phyloP scores from a whole-genome alignment of 306 rosid species.

The Abrus precatorius region DNA sequence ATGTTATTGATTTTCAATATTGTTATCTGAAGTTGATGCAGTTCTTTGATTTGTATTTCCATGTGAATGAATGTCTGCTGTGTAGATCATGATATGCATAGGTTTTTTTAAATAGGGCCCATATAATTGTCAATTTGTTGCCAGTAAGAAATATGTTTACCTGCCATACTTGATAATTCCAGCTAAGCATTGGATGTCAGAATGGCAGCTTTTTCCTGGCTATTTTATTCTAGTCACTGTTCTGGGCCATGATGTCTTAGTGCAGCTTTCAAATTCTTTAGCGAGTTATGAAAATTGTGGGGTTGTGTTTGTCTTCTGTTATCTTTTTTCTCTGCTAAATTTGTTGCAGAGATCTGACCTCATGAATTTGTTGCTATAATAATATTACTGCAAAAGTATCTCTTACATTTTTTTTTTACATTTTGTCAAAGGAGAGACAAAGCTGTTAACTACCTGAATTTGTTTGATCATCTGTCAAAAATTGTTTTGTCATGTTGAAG shows the following conservation, averaged over 20 bases:
- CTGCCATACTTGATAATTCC: background rate
- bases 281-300: slow-evolving; percentile 25
- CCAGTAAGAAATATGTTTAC: background rate
- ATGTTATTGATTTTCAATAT: background rate
- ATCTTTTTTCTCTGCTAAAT: background rate
- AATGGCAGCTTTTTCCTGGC: slow-evolving; percentile 12
- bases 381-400: slow-evolving; percentile 3
- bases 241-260: slow-evolving; percentile 32
- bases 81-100: slow-evolving; percentile 12
- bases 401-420: background rate
- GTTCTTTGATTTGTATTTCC: background rate
- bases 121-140: background rate
- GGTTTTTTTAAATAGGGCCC: background rate
- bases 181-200: slow-evolving; percentile 22
- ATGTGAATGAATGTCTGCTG: slow-evolving; percentile 3
- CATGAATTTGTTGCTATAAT: slow-evolving; percentile 10
- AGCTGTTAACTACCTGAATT: slow-evolving; percentile 8
- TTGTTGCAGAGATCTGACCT: background rate
- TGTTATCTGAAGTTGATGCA: slow-evolving; percentile 13
- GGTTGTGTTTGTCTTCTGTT: slow-evolving; percentile 22
- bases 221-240: slow-evolving; percentile 29
- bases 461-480: slow-evolving; percentile 24
- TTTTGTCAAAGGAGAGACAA: slow-evolving; percentile 1
- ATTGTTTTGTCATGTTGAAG: slow-evolving; percentile 5
- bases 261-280: slow-evolving; percentile 12